Percentiles rank a stretch among this genome's conserved stretches.
phyloP scores from a whole-genome alignment of 2,329 filamentous ascomycete genomes.

The Exophiala viscosa region DNA sequence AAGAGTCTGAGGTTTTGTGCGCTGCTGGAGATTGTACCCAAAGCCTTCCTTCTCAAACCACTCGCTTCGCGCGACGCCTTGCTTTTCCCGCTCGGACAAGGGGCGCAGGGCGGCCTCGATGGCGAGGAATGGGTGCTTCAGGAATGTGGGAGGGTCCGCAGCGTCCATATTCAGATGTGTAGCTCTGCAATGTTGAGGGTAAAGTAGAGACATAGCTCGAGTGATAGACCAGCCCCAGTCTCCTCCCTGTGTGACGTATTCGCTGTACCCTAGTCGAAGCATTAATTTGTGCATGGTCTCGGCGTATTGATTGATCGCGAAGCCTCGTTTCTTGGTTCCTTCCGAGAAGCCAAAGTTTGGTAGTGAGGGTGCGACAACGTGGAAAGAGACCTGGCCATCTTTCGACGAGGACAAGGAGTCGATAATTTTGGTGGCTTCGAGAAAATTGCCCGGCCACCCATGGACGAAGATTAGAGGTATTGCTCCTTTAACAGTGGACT shows the following conservation, averaged over 20 bases:
- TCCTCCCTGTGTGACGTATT: constrained; percentile 53
- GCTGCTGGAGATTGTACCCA: constrained; percentile 59
- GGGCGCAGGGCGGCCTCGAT: constrained; percentile 55
- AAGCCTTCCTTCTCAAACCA: constrained; percentile 54
- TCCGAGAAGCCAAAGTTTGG: constrained; percentile 18
- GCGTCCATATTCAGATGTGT: constrained; percentile 20
- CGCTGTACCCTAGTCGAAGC: constrained; percentile 19
- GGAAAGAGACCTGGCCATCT: constrained; percentile 5
- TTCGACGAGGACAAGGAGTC: constrained; percentile 35
- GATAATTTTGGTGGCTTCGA: constrained; percentile 38
- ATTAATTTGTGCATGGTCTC: constrained; percentile 23
- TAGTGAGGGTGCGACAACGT: constrained; percentile 24
- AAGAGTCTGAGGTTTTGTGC: constrained; percentile 68
- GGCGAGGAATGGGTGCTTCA: constrained; percentile 47
- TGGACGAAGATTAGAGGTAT: constrained; percentile 26
- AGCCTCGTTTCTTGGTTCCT: constrained; percentile 46
- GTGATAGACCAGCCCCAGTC: constrained; percentile 63
- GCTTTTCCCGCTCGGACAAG: constrained; percentile 51
- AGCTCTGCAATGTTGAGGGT: constrained; percentile 10
- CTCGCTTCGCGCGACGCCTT: constrained; percentile 49
- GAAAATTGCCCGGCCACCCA: constrained; percentile 25
- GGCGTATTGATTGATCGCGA: constrained; percentile 59
- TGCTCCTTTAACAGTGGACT: constrained; percentile 23
- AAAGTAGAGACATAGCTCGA: background rate
- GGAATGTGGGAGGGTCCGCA: constrained; percentile 9